Evolutionary conservation across 345 rosid species (phyloP).

Genomic region (Rhodamnia rubescens): DNA sequence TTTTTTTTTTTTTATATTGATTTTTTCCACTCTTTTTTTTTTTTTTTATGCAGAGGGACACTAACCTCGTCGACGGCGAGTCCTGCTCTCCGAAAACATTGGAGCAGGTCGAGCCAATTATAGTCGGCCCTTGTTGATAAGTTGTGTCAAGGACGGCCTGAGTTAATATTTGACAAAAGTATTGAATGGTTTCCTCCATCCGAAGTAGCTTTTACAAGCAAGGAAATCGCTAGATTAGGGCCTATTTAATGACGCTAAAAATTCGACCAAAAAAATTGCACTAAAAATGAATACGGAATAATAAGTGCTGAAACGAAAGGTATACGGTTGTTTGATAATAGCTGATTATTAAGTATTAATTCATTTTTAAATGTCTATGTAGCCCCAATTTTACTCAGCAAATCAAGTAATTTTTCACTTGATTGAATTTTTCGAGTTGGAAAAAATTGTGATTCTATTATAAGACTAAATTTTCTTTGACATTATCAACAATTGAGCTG

Average conservation of each 20-base stretch:
- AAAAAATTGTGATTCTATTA: neutral
- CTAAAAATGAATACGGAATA: neutral
- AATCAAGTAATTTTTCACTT: neutral
- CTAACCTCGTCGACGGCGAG: neutral
- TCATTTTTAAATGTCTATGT: neutral
- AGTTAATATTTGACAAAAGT: neutral
- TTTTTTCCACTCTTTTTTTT: neutral
- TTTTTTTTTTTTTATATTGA: neutral
- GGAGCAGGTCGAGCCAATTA: neutral
- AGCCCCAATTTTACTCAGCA: neutral
- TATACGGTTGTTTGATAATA: neutral
- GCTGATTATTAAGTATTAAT: neutral
- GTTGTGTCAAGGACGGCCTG: fast-evolving
- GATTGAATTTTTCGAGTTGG: neutral
- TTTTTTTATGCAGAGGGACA: neutral
- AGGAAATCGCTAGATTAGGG: neutral
- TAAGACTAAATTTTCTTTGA: neutral
- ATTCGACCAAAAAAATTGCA: neutral
- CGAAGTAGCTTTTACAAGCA: neutral
- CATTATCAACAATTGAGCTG: neutral
- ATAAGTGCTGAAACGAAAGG: neutral
- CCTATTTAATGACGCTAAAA: neutral
- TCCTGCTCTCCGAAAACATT: neutral
- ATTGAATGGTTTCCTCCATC: neutral
- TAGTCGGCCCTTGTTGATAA: neutral